Base-by-base conservation (phyloP, 192 early-diverging fungal genomes). In the Spizellomyces sp. region DNA sequence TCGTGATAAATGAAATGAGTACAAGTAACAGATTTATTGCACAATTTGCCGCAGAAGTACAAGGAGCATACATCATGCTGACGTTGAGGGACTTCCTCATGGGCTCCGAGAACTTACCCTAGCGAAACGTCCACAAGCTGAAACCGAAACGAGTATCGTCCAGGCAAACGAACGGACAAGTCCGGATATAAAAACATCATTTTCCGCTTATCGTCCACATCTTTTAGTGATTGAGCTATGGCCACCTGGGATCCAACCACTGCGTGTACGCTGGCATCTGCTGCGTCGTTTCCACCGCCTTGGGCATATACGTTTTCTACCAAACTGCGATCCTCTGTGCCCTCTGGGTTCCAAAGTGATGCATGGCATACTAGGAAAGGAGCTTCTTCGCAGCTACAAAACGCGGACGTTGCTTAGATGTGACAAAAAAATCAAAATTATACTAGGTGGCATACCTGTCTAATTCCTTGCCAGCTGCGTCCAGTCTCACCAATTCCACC, bases 331-430 rank as follows among this genome's bases (percentile, higher is more conserved):
- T 78, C 77, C 43, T 76, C 73, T 41, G 42, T 76, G 36, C 77
- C 73, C 50, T 76, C 52, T 8, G 15, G 60, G 9, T 56, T 62
- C 67, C 67, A 78, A 14, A 78, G 61, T 9, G 77, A 76, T n/a
- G 63, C 77, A 58, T 78, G 74, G 67, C 73, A 76, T 48, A 78
- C 46, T n/a, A 65, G 63, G 59, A 61, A 61, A 61, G 59, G 59
- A 22, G 59, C 59, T 61, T 61, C 59, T n/a, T 61, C 36, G 59
- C n/a, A n/a, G 27, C 59, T 61, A 27, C 15, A 61, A 61, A 22
- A 27, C 10, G 22, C 12, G 59, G 36, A 19, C 17, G 2, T 2
- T 54, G 14, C 52, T 54, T 54, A 15, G 52, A 3, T 54, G 17
- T 3, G 14, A 19, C 15, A 19, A 0, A 36, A 36, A 36, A 36